Evolutionary conservation across 2,329 filamentous ascomycete species (phyloP), one percentile per base, ranked within the genome.

Genomic region (Ceratocystis albifundus): DNA sequence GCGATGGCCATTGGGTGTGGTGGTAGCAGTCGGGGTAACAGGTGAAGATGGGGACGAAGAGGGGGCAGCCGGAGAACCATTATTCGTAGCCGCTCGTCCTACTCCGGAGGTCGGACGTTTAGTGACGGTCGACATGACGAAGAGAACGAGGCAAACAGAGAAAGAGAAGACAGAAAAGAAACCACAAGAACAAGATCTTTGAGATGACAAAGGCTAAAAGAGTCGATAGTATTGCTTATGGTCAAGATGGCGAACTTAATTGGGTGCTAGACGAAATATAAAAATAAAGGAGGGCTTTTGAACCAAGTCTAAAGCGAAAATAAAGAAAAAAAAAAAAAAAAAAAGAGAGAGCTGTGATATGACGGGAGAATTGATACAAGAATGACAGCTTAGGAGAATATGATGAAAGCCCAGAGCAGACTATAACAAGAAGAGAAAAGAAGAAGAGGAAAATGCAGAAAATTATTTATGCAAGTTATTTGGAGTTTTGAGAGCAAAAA

Each of bases 51-150:
- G 71, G 59, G 61, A 63, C 25, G 75, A 70, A 12, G 71, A 67
- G 28, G 75, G 72, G 41, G 73, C 75, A 70, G 78, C 76, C 65
- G 79, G 78, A 70, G 79, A 78, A 71, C 77, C 77, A 69, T 77
- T 68, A 30, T 17, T 64, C 30, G 67, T 41, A 50, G 55, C 64
- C 41, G 61, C 64, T 61, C 66, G 66, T 48, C 66, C 66, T 41
- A 68, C 61, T 45, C 66, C 41, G 44, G 66, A 68, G 6, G 66
- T 59, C 66, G 66, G 66, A 61, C 66, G 66, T 41, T 65, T 65
- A 50, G 66, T 68, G 30, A 61, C 62, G 28, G 66, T 67, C 66
- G 62, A 55, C 66, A 67, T 67, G 46, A 59, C 65, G 17, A 57
- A 55, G 61, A 59, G 41, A 45, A 22, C 48, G 46, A 59, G 55